Evolutionary conservation across 2,329 filamentous ascomycete genomes (phyloP).

Genomic region (Sclerotinia trifoliorum): DNA sequence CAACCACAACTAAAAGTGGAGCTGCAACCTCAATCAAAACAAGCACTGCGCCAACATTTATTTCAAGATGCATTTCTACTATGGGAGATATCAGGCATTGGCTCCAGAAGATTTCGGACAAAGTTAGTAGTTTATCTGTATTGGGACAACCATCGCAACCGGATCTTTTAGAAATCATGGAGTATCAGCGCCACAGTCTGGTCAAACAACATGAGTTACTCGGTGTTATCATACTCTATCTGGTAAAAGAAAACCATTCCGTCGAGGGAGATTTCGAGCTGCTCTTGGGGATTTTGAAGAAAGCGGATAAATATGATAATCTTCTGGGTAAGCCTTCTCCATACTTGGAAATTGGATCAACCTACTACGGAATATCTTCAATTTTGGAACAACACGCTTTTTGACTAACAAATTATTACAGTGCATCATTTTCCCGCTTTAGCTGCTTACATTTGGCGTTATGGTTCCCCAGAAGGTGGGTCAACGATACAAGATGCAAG

Average conservation of each 20-base stretch:
- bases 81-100: conserved; percentile 76
- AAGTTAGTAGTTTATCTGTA: conserved; percentile 70
- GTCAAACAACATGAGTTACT: conserved; percentile 88
- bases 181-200: conserved; percentile 77
- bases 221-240: conserved; percentile 73
- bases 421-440: conserved; percentile 83
- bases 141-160: conserved; percentile 63
- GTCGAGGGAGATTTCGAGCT: conserved; percentile 69
- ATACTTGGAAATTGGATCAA: background rate
- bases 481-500: conserved; percentile 67
- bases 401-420: conserved; percentile 33
- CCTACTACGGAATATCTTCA: conserved; percentile 4
- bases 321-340: conserved; percentile 47
- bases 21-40: conserved; percentile 38
- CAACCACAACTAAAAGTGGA: conserved; percentile 43
- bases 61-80: conserved; percentile 70
- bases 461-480: conserved; percentile 74
- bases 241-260: conserved; percentile 74
- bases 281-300: conserved; percentile 67
- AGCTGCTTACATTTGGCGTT: conserved; percentile 71
- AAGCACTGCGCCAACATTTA: conserved; percentile 51
- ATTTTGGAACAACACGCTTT: background rate
- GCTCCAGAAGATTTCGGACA: conserved; percentile 74
- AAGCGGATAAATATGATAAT: conserved; percentile 73
- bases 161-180: conserved; percentile 73